Evolutionary conservation across 208 protist species (phyloP), one percentile per base, ranked within the genome.

Genomic region (Trypanosoma platydactyli): DNA sequence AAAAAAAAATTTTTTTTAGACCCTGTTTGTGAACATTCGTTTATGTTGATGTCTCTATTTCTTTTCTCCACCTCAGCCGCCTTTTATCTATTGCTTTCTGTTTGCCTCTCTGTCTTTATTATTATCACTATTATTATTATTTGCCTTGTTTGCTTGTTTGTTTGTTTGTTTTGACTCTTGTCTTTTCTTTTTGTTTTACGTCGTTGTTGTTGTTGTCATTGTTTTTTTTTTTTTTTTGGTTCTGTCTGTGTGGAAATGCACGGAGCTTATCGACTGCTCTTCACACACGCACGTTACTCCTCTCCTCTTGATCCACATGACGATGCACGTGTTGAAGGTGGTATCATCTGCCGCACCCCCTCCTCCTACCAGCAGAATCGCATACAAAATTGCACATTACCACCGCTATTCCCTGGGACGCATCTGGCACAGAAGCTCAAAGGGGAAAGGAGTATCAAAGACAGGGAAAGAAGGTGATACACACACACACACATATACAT

Each of bases 161-260:
- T 9, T 42, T 64, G 40, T 48, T 73, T 38, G 27, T 55, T 48
- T 73, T 38, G 27, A 46, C 33, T 38, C 5, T 38, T 65, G 24
- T 67, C 24, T 61, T 59, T 68, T 60, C 46, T 68, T 51, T 69
- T 75, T 45, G 20, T 49, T 49, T 38, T 3, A 11, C 9, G 3
- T 38, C 33, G 9, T 38, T 38, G 33, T 38, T 38, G n/a, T n/a
- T 38, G 33, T 38, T 38, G 3, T 38, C 33, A 38, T 38, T 38
- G 33, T 38, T 38, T 38, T 11, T 38, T 38, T 38, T 38, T 9
- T 38, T 38, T 9, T 11, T 25, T 49, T 25, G 15, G 3, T 49
- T 45, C 45, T 29, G 29, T 20, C 61, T 68, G 18, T 18, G 38
- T 53, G 15, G 9, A 53, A 53, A 20, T 18, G 22, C 9, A 53